phyloP scores from a whole-genome alignment of 116 monocot species.

The Phalaenopsis hybrid region DNA sequence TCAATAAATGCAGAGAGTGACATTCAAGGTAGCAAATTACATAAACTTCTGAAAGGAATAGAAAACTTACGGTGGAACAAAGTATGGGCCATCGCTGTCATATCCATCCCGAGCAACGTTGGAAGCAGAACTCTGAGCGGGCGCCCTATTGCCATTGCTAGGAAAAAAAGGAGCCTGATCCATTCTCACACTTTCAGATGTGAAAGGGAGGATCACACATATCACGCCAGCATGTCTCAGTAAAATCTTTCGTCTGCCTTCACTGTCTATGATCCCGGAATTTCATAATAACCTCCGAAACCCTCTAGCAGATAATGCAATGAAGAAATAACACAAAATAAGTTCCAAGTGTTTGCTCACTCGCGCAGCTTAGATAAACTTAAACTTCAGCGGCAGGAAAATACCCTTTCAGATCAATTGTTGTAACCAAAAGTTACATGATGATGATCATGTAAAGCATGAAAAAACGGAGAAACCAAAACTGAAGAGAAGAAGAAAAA shows the following conservation, averaged over 20 bases:
- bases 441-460: too few species aligned
- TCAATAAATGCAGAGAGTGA: background rate
- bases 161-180: conserved; percentile 41
- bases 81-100: conserved; percentile 83
- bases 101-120: conserved; percentile 52
- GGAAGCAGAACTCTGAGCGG: conserved; percentile 30
- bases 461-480: too few species aligned
- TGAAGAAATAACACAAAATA: background rate
- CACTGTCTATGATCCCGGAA: background rate
- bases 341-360: background rate
- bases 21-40: background rate
- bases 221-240: conserved; percentile 27
- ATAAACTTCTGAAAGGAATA: background rate
- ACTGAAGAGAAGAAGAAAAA: background rate
- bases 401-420: background rate
- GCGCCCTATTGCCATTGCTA: conserved; percentile 57
- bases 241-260: background rate
- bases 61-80: conserved; percentile 75
- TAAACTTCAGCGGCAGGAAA: background rate
- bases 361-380: background rate
- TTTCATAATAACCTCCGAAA: background rate
- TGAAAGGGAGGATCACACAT: conserved; percentile 12
- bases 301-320: background rate
- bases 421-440: background rate
- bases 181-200: conserved; percentile 21